A percentile compares a stretch with the other conserved stretches of the same genome.
phyloP scores from a whole-genome alignment of 768 basidiomycete species.

The Suillus discolor region DNA sequence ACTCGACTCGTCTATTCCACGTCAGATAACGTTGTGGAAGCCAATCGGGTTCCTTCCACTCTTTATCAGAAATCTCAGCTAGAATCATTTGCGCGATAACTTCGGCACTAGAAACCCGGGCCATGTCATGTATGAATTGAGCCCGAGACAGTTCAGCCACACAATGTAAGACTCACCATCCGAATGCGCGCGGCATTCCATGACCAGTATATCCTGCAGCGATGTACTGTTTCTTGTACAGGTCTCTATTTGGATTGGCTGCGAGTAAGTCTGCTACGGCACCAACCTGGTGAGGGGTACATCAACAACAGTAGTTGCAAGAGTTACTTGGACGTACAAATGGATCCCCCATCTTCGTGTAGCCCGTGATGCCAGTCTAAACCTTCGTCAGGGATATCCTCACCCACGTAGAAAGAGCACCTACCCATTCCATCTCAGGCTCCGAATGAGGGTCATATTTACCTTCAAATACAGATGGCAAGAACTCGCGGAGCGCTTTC shows the following conservation, averaged over 20 bases:
- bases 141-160: background rate
- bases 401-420: slow-evolving; percentile 19
- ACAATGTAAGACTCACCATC: slow-evolving; percentile 41
- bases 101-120: slow-evolving; percentile 60
- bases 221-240: slow-evolving; percentile 63
- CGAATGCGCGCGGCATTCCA: slow-evolving; percentile 73
- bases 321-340: slow-evolving; percentile 49
- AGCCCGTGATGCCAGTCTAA: slow-evolving; percentile 86
- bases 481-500: slow-evolving; percentile 53
- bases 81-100: slow-evolving; percentile 60
- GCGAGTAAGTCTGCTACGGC: slow-evolving; percentile 1
- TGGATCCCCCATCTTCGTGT: slow-evolving; percentile 60
- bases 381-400: background rate
- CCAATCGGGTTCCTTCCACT: slow-evolving; percentile 63
- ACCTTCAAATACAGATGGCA: slow-evolving; percentile 59
- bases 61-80: slow-evolving; percentile 44
- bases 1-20: slow-evolving; percentile 18
- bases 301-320: background rate
- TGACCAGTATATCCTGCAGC: slow-evolving; percentile 72
- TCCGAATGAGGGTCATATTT: slow-evolving; percentile 40
- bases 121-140: background rate
- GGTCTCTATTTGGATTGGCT: background rate
- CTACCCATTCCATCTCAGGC: slow-evolving; percentile 83
- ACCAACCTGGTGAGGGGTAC: slow-evolving; percentile 7
- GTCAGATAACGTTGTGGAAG: slow-evolving; percentile 59